Evolutionary conservation across 2,329 filamentous ascomycete species (phyloP), one percentile per base, ranked within the genome.

Genomic region (Chaetomiaceae sp.): DNA sequence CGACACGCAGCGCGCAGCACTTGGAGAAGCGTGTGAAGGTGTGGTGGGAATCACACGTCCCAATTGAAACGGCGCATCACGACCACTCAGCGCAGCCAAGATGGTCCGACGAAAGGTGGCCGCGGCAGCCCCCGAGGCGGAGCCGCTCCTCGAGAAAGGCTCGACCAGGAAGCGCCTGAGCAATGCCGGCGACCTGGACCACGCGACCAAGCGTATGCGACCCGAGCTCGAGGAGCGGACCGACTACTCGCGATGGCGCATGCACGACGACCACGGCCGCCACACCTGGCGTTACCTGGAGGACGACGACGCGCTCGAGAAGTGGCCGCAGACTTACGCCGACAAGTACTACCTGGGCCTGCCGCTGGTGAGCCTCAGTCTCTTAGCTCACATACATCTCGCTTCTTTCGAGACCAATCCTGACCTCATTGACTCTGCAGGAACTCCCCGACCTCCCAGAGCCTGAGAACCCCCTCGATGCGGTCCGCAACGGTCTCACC

Each of bases 251-350:
- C 76, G 86, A 65, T 98, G 93, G 93, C 79, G 93, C 51, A 69
- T 97, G 62, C 77, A 81, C 51, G 84, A 94, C 60, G 87, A 95
- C 49, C 76, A 79, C 42, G 91, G 93, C 39, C 77, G 86, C 45
- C 89, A 96, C 59, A 95, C 88, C 41, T 98, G 93, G 93, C 86
- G 93, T 60, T 98, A 97, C 62, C 71, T 98, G 3, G 78, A 79
- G 9, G 84, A 93, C 44, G 76, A 81, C 19, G 75, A 87, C 49
- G 81, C 86, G 45, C 68, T 75, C 7, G 72, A 85, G 57, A 69
- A 78, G 47, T 96, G 91, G 90, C 89, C 91, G 5, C 90, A 96
- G 68, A 85, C 79, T 19, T 75, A 73, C 46, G 88, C 89, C n/a
- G 94, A 98, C 63, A 95, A 88, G 65, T 95, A 89, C 65, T 87